These are phyloP conservation scores for Bipolaris bicolor DNA, from an alignment of 2,329 filamentous ascomycete species.

Conservation along the genomic window DNA sequence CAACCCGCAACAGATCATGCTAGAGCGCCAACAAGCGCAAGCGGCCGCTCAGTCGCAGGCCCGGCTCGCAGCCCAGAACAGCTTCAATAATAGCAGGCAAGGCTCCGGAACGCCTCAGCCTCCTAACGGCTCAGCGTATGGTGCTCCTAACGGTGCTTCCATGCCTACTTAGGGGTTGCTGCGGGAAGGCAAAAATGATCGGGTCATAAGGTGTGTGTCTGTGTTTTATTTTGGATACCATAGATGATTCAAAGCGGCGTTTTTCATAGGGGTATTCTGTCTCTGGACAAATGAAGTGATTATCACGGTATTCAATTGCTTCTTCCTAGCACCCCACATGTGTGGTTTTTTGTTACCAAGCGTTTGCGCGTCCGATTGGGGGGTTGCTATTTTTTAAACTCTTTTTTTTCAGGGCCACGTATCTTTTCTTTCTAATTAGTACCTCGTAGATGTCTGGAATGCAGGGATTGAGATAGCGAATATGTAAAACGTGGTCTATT, in stretches of 20 bases:
- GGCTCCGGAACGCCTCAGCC: slow-evolving; percentile 48
- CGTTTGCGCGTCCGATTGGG: background rate
- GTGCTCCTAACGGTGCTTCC: slow-evolving; percentile 17
- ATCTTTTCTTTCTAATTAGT: slow-evolving; percentile 5
- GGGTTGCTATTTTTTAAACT: background rate
- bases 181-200: background rate
- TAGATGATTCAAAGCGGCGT: slow-evolving; percentile 26
- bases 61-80: slow-evolving; percentile 44
- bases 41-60: slow-evolving; percentile 44
- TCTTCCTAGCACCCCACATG: no score
- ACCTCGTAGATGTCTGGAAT: background rate
- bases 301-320: no score
- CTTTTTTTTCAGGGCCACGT: background rate
- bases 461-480: background rate
- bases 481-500: background rate
- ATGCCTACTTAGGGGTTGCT: slow-evolving; percentile 28
- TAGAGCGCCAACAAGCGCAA: slow-evolving; percentile 44
- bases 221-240: slow-evolving; percentile 18
- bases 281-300: no score
- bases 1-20: slow-evolving; percentile 45
- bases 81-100: slow-evolving; percentile 40
- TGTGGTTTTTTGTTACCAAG: background rate
- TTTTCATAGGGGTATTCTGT: slow-evolving; percentile 4
- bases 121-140: slow-evolving; percentile 32
- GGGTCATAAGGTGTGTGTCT: slow-evolving; percentile 5